These are phyloP conservation scores for Metarhizium robertsii DNA, from an alignment of 2,329 filamentous ascomycete genomes.

Conservation along the genomic window DNA sequence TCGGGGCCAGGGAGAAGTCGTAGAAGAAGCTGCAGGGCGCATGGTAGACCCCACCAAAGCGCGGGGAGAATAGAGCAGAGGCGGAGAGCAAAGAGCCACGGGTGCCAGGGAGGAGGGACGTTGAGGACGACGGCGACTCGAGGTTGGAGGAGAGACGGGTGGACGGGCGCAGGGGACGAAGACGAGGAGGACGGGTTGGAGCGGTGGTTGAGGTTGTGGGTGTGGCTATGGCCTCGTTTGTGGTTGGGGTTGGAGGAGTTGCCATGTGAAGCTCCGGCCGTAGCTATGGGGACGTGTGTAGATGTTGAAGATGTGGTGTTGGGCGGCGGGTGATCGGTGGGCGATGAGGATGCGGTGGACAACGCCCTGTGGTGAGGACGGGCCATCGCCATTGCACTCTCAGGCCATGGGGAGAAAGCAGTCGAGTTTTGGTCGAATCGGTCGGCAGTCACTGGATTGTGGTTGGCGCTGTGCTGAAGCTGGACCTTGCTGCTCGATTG, in stretches of 20 bases:
- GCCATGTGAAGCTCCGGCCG: neutral
- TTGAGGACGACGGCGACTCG: constrained; percentile 71
- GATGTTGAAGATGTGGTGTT: neutral
- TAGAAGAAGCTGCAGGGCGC: constrained; percentile 57
- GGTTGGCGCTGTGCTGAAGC: neutral
- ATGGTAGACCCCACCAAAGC: constrained; percentile 62
- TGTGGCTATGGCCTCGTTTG: neutral
- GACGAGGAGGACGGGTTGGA: neutral
- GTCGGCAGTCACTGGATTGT: neutral
- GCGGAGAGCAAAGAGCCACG: constrained; percentile 64
- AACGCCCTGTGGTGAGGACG: constrained; percentile 13
- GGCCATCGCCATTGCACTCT: constrained; percentile 12
- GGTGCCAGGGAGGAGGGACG: constrained; percentile 62
- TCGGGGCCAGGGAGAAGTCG: constrained; percentile 42
- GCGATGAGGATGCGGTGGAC: constrained; percentile 8
- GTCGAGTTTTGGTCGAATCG: neutral
- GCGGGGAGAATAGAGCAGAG: constrained; percentile 62
- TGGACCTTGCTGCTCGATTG: neutral
- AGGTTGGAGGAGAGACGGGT: constrained; percentile 53
- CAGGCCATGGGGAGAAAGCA: constrained; percentile 11
- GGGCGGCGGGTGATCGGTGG: constrained; percentile 4
- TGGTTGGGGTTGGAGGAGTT: neutral
- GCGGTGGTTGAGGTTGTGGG: neutral
- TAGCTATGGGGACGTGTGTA: neutral
- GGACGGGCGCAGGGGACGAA: constrained; percentile 9